Evolutionary conservation across 139 green algal species (phyloP).

Genomic region (Asterochloris sp.): DNA sequence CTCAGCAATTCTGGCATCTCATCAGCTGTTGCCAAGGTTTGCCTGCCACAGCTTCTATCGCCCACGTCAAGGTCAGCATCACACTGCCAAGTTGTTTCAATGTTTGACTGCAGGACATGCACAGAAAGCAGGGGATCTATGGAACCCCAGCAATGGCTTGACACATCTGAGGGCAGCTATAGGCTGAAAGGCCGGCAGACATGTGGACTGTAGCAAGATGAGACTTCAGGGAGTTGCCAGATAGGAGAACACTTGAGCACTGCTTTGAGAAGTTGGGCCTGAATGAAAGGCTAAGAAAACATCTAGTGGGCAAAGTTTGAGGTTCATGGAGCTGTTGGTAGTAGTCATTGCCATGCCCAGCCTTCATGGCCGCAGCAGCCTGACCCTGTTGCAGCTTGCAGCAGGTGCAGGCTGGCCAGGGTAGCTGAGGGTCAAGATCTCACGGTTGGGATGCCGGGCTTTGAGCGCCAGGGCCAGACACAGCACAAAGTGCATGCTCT

Average conservation of each 20-base stretch:
- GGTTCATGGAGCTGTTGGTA: no score
- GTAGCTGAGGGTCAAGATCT: conserved; percentile 17
- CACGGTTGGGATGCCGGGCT: background rate
- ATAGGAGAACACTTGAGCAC: no score
- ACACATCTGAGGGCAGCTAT: background rate
- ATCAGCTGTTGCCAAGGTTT: conserved; percentile 31
- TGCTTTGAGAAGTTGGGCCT: no score
- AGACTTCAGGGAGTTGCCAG: no score
- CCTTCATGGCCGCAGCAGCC: no score
- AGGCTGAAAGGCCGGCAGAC: background rate
- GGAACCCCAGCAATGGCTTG: conserved; percentile 12
- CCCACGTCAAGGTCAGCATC: no score
- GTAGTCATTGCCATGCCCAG: no score
- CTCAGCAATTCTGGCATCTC: conserved; percentile 51
- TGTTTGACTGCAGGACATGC: conserved; percentile 16
- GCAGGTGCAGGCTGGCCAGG: conserved; percentile 5
- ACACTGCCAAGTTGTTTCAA: no score
- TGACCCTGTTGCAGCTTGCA: no score
- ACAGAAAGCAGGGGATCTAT: conserved; percentile 54
- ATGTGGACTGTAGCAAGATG: background rate
- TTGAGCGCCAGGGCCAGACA: conserved; percentile 2
- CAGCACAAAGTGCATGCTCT: conserved; percentile 13
- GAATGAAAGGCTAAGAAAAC: no score
- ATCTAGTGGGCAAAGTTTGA: no score
- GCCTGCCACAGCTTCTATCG: no score